Evolutionary conservation across 108 stramenopile species (phyloP).

Genomic region (Nannochloropsis oceanica): DNA sequence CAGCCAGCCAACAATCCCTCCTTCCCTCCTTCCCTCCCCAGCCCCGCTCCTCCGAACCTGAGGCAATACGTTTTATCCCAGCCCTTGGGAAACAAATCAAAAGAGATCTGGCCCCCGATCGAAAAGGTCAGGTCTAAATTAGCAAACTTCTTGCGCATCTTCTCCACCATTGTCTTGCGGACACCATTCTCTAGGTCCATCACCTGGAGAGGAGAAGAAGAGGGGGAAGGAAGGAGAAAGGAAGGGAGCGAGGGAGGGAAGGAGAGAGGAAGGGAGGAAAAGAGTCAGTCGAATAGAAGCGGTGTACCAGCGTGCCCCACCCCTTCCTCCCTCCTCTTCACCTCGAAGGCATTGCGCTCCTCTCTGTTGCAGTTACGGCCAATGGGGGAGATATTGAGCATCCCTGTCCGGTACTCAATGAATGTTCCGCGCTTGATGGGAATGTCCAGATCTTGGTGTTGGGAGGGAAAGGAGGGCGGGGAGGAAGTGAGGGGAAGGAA

Average conservation of each 20-base stretch:
- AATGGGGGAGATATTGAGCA: conserved; percentile 98
- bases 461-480: background rate
- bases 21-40: conserved; percentile 35
- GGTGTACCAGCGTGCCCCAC: too few species aligned
- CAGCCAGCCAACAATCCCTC: conserved; percentile 67
- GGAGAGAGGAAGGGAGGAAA: too few species aligned
- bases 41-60: conserved; percentile 24
- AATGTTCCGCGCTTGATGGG: conserved; percentile 97
- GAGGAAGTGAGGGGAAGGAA: too few species aligned
- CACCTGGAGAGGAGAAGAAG: background rate
- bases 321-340: conserved; percentile 38
- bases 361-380: conserved; percentile 92
- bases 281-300: too few species aligned
- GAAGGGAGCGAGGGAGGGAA: too few species aligned
- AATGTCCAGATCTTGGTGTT: conserved; percentile 57
- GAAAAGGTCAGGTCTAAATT: conserved; percentile 68
- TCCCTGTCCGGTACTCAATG: conserved; percentile 95
- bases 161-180: conserved; percentile 74
- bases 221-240: background rate
- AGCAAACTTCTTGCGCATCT: conserved; percentile 74
- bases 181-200: conserved; percentile 17
- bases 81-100: conserved; percentile 90
- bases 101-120: conserved; percentile 97
- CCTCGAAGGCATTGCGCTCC: conserved; percentile 95
- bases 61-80: conserved; percentile 99